These are phyloP conservation scores for Ceratocystis colombiana DNA, from an alignment of 2,329 filamentous ascomycete species.

Conservation along the genomic window DNA sequence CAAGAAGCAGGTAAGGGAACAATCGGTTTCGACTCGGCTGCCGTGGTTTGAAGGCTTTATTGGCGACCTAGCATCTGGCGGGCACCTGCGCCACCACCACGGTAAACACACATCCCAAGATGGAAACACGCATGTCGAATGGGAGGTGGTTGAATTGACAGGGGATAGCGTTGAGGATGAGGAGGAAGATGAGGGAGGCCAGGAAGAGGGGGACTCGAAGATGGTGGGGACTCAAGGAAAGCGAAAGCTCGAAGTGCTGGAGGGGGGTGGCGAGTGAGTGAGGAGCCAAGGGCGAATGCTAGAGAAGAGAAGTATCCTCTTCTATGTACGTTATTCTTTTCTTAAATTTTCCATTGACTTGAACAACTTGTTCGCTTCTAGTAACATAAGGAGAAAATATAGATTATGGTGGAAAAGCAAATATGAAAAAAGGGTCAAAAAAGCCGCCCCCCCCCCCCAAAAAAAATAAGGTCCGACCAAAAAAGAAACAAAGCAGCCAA, in stretches of 20 bases:
- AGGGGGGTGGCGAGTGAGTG: background rate
- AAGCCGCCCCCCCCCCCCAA: background rate
- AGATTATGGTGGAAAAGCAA: background rate
- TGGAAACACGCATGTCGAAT: slow-evolving; percentile 59
- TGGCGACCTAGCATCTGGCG: slow-evolving; percentile 57
- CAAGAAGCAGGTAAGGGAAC: slow-evolving; percentile 28
- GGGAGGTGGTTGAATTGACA: slow-evolving; percentile 72
- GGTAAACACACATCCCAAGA: slow-evolving; percentile 47
- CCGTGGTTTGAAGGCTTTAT: slow-evolving; percentile 65
- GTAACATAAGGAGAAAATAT: background rate
- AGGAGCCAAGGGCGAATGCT: too few relatives aligned
- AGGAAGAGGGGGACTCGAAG: background rate
- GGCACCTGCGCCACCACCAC: slow-evolving; percentile 53
- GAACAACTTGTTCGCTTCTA: background rate
- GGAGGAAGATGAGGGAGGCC: background rate
- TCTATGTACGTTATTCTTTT: background rate
- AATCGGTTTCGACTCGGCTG: slow-evolving; percentile 37
- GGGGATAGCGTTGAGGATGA: slow-evolving; percentile 34
- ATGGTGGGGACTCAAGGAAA: slow-evolving; percentile 5
- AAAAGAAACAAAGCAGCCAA: background rate
- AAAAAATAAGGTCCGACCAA: background rate
- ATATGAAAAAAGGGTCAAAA: background rate
- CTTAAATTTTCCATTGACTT: background rate
- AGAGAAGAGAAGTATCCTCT: background rate
- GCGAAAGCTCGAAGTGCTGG: slow-evolving; percentile 6